Evolutionary conservation across 2,329 filamentous ascomycete species (phyloP).

Genomic region (Ophiosphaerella narmari): DNA sequence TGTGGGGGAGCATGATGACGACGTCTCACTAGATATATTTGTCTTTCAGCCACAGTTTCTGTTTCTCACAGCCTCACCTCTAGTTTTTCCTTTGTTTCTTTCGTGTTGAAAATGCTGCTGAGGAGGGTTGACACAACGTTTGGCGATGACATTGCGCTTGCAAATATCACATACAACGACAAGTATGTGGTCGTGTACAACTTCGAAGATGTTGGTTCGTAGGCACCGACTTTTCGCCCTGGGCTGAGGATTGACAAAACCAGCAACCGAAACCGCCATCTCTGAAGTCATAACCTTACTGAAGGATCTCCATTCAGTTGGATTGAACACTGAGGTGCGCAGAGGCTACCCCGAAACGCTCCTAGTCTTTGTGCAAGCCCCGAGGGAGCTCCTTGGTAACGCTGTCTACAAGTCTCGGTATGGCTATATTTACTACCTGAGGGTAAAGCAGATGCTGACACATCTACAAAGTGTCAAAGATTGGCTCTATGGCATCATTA

Average conservation of each 20-base stretch:
- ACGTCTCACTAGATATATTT: slow-evolving; percentile 11
- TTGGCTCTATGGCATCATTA: slow-evolving; percentile 78
- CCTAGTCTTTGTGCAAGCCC: slow-evolving; percentile 37
- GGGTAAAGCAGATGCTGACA: neutral
- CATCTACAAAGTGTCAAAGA: slow-evolving; percentile 68
- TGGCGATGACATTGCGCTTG: slow-evolving; percentile 28
- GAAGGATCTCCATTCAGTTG: slow-evolving; percentile 30
- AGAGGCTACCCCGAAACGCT: slow-evolving; percentile 36
- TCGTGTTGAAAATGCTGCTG: slow-evolving; percentile 20
- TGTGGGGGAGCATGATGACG: slow-evolving; percentile 6
- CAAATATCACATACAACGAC: slow-evolving; percentile 35
- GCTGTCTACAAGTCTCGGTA: slow-evolving; percentile 39
- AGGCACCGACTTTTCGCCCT: neutral
- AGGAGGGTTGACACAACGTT: slow-evolving; percentile 28
- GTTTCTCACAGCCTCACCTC: slow-evolving; percentile 4
- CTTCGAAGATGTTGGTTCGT: slow-evolving; percentile 33
- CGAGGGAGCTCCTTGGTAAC: slow-evolving; percentile 36
- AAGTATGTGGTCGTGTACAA: slow-evolving; percentile 42
- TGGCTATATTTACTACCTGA: neutral
- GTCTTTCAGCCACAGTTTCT: slow-evolving; percentile 17
- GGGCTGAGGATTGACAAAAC: neutral
- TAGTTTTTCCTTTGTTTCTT: slow-evolving; percentile 1
- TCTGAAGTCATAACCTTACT: slow-evolving; percentile 26
- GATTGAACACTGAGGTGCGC: slow-evolving; percentile 39
- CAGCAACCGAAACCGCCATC: slow-evolving; percentile 26